A percentile compares a stretch with the other conserved stretches of the same genome.
phyloP scores from a whole-genome alignment of 257 asterid species.

The Capsicum rhomboideum region DNA sequence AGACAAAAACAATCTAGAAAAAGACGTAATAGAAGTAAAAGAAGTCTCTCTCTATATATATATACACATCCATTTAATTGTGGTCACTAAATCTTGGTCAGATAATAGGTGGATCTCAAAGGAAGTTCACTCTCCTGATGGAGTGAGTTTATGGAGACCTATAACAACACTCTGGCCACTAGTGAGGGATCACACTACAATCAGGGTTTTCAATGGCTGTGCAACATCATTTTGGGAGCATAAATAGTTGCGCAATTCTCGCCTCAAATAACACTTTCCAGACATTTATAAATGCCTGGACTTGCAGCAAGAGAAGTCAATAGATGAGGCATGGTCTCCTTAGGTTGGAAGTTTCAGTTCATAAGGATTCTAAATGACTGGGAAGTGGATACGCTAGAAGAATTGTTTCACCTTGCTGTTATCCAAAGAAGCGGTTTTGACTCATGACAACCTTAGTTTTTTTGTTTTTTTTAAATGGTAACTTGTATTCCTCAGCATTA shows the following conservation, averaged over 20 bases:
- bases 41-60: no score
- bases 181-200: background rate
- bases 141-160: background rate
- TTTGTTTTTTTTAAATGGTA: background rate
- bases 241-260: background rate
- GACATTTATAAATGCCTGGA: background rate
- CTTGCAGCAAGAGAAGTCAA: background rate
- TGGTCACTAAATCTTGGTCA: background rate
- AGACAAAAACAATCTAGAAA: no score
- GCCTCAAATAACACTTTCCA: background rate
- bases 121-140: background rate
- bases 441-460: background rate
- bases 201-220: background rate
- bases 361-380: background rate
- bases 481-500: background rate
- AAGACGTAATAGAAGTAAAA: no score
- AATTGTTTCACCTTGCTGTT: background rate
- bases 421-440: background rate
- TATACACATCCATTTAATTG: background rate
- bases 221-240: background rate
- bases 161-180: background rate
- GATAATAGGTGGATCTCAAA: background rate
- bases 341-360: background rate
- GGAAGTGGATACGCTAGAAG: background rate
- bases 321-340: background rate